Percentiles rank a stretch among this genome's conserved stretches.
Conservation (phyloP, 2,329 filamentous ascomycete species). For the Ceratocystis huliohia region DNA sequence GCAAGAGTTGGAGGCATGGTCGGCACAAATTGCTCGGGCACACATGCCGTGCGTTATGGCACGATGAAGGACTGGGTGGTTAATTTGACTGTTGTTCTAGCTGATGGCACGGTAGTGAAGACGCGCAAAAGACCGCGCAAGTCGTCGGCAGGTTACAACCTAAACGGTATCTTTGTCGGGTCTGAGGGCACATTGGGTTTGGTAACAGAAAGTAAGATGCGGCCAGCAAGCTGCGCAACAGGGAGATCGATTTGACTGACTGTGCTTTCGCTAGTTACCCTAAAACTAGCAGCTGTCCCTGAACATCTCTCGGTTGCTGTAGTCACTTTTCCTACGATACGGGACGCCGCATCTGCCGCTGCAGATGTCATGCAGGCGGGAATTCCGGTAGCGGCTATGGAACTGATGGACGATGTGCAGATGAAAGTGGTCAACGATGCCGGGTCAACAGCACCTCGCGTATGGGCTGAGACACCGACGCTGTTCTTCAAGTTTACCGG, state of each 20-base stretch:
- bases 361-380: conserved; percentile 64
- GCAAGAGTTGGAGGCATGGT: conserved; percentile 77
- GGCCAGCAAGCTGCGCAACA: no score
- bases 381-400: conserved; percentile 63
- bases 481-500: conserved; percentile 81
- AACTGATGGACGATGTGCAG: conserved; percentile 80
- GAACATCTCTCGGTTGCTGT: conserved; percentile 67
- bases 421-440: conserved; percentile 72
- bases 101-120: conserved; percentile 68
- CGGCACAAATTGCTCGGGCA: conserved; percentile 64
- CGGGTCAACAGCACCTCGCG: conserved; percentile 52
- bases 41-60: conserved; percentile 68
- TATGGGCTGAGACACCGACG: conserved; percentile 64
- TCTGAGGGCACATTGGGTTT: conserved; percentile 71
- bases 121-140: conserved; percentile 66
- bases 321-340: conserved; percentile 64
- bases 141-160: conserved; percentile 70
- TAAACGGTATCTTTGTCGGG: conserved; percentile 67
- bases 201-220: conserved; percentile 51
- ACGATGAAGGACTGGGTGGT: conserved; percentile 86
- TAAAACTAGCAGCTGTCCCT: conserved; percentile 66
- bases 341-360: conserved; percentile 61
- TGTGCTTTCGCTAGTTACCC: conserved; percentile 43
- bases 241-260: no score
- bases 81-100: conserved; percentile 67